Evolutionary conservation across 2,329 filamentous ascomycete genomes (phyloP).

Genomic region (Aspergillus clavatus): DNA sequence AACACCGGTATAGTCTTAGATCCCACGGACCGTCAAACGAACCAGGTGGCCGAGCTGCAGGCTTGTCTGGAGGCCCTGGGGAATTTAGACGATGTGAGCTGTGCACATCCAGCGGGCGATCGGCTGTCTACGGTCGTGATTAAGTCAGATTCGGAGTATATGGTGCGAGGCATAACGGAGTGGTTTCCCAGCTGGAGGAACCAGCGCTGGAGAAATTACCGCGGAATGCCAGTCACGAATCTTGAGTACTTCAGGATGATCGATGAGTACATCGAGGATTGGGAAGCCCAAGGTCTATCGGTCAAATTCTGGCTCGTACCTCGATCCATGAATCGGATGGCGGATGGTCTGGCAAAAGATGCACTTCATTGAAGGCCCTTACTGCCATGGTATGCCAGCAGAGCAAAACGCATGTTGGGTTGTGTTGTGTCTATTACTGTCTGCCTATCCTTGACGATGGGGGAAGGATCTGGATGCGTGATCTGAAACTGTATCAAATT

Average conservation of each 20-base stretch:
- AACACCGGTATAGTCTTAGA: background rate
- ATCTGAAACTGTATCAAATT: too few species aligned
- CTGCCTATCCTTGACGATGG: too few species aligned
- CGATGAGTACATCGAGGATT: background rate
- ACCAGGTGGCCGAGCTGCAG: conserved; percentile 2
- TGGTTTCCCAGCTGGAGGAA: conserved; percentile 6
- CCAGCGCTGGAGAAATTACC: conserved; percentile 2
- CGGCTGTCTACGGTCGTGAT: background rate
- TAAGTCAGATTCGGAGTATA: conserved; percentile 2
- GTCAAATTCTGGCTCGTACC: conserved; percentile 4
- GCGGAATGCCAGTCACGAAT: background rate
- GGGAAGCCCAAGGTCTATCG: background rate
- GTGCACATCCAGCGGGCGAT: background rate
- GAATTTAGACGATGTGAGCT: background rate
- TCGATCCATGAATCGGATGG: background rate
- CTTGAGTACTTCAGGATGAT: background rate
- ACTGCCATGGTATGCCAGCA: too few species aligned
- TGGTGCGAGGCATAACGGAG: background rate
- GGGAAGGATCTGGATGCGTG: too few species aligned
- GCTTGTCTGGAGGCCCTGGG: background rate
- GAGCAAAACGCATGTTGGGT: too few species aligned
- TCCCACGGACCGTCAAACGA: background rate
- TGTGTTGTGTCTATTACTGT: too few species aligned
- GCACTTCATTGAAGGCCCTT: background rate
- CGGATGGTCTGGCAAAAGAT: conserved; percentile 2